Evolutionary conservation across 164 flowering plant genomes (phyloP), one percentile per base, ranked within the genome.

Genomic region (Macadamia tetraphylla): DNA sequence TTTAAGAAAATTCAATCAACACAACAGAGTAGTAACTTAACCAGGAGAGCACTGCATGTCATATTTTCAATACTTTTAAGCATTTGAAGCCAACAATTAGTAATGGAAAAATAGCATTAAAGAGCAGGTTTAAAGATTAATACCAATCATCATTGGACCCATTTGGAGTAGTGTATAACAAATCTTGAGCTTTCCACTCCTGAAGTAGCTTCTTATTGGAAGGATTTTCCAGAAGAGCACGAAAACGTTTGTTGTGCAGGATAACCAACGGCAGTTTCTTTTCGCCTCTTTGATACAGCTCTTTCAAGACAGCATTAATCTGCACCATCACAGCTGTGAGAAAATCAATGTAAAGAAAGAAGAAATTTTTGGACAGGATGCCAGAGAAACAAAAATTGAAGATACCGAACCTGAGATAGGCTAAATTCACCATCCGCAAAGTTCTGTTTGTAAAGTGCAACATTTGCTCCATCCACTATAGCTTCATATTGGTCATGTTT

Each of bases 81-180:
- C 5, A 2, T 35, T 35, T 35, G 3, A 35, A 35, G 40, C 40
- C 40, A 35, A 35, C 5, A 35, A 2, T 35, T 2, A 35, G 51
- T 8, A 32, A 31, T 56, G 10, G 18, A 67, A 10, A 62, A 31
- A 2, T 35, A 35, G 35, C 13, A 35, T 57, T 23, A 64, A 60
- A 60, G 30, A 44, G 11, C 13, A 18, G n/a, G 5, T 30, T 49
- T 3, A 29, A 64, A 48, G n/a, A 23, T 44, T 15, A 74, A 44
- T 87, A 94, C 98, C 98, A 91, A 81, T 91, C 98, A 79, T 94
- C 98, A 78, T 94, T 94, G 9, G 98, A 91, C 68, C 98, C 98
- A 79, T 65, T 75, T 35, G 98, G 97, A 3, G 97, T 90, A 29
- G 82, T 73, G 75, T 89, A 91, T 49, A 94, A 80, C 51, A 76